A percentile compares a stretch with the other conserved stretches of the same genome.
phyloP scores from a whole-genome alignment of 768 basidiomycete species.

The Tephrocybe sp. region DNA sequence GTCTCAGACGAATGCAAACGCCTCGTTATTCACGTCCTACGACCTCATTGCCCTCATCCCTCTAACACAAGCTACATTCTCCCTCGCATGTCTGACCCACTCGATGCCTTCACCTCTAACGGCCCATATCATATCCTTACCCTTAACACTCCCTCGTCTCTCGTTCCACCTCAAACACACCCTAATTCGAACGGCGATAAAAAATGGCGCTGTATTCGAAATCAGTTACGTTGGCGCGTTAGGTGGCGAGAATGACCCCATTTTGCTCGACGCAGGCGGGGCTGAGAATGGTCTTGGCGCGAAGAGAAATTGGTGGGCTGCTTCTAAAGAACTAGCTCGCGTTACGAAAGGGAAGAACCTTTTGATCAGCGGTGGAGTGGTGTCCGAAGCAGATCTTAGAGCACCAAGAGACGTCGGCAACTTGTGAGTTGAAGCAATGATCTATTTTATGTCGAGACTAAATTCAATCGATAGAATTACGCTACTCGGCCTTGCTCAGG shows the following conservation, averaged over 20 bases:
- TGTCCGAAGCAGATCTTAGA: constrained; percentile 59
- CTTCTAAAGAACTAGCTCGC: constrained; percentile 70
- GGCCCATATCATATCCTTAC: constrained; percentile 77
- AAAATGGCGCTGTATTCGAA: constrained; percentile 83
- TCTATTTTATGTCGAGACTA: neutral
- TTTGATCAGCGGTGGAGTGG: constrained; percentile 67
- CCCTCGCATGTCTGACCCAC: constrained; percentile 78
- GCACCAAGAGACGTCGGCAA: constrained; percentile 75
- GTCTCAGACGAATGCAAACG: constrained; percentile 67
- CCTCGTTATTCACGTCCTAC: constrained; percentile 58
- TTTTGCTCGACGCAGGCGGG: constrained; percentile 42
- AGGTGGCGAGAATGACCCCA: constrained; percentile 53
- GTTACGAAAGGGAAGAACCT: constrained; percentile 81
- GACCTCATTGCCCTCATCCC: constrained; percentile 78
- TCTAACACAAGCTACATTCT: constrained; percentile 69
- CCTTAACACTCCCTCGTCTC: constrained; percentile 72
- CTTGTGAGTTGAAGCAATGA: constrained; percentile 45
- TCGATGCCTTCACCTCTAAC: constrained; percentile 72
- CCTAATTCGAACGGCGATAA: constrained; percentile 73
- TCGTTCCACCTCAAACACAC: constrained; percentile 85
- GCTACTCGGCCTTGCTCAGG: constrained; percentile 65
- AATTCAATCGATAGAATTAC: constrained; percentile 45
- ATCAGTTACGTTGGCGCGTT: constrained; percentile 75
- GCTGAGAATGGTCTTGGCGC: constrained; percentile 51
- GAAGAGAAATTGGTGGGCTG: constrained; percentile 85